Evolutionary conservation across 1,284 basidiomycete genomes (phyloP).

Genomic region (Sanguinoderma infundibulare): DNA sequence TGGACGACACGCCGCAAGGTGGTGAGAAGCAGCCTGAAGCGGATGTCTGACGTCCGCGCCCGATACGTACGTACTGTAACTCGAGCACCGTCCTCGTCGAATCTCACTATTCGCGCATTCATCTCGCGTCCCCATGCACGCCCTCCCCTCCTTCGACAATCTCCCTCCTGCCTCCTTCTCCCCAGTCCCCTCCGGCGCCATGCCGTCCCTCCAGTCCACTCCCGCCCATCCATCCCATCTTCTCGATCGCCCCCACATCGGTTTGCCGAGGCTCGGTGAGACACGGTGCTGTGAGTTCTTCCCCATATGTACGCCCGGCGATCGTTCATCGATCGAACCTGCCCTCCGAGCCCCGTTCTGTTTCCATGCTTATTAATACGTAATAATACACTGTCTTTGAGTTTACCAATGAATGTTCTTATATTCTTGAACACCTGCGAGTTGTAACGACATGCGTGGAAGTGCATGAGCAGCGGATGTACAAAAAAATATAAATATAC

Average conservation of each 20-base stretch:
- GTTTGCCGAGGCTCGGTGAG: conserved; percentile 62
- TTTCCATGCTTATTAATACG: conserved; percentile 29
- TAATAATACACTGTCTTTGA: too few relatives aligned
- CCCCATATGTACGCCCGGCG: conserved; percentile 31
- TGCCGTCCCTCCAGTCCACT: conserved; percentile 25
- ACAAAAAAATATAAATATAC: too few relatives aligned
- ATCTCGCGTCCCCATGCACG: conserved; percentile 30
- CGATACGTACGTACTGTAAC: too few relatives aligned
- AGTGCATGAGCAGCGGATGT: too few relatives aligned
- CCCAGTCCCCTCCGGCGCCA: conserved; percentile 17
- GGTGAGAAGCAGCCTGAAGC: too few relatives aligned
- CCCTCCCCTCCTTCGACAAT: conserved; percentile 42
- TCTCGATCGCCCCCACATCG: conserved; percentile 33
- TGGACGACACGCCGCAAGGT: too few relatives aligned
- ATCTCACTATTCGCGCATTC: too few relatives aligned
- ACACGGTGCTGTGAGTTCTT: conserved; percentile 73
- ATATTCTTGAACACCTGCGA: too few relatives aligned
- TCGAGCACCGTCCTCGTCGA: too few relatives aligned
- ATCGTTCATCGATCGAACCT: conserved; percentile 42
- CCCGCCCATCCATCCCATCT: conserved; percentile 23
- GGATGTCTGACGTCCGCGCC: too few relatives aligned
- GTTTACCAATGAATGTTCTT: too few relatives aligned
- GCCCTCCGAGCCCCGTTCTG: conserved; percentile 24
- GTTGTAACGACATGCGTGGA: too few relatives aligned
- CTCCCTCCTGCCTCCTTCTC: conserved; percentile 27